Base-by-base conservation (phyloP, 768 basidiomycete genomes). In the Phaffia australis region DNA sequence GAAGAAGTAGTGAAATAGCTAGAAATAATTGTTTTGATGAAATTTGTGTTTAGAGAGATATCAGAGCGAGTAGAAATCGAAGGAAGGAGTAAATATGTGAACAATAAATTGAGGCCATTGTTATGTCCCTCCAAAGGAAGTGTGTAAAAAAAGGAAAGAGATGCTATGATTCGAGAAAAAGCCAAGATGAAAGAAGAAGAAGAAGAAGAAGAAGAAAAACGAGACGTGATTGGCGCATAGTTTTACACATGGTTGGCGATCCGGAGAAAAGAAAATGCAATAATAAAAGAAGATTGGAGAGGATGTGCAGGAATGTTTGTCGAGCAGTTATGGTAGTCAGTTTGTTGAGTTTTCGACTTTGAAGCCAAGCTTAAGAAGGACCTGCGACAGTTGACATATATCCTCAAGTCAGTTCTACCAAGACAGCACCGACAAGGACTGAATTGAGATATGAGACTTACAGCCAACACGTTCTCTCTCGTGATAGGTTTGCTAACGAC, bases 401-500 rank as follows among this genome's bases (percentile, higher is more conserved):
- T 11, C 11, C 11, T 11, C 35, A 42, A 42, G 35, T 42, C 35
- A 42, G 35, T 42, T 42, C 11, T 42, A 42, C 11, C 11, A 5
- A 4, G 35, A 42, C 35, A 5, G 35, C 11, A 42, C n/a, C n/a
- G 50, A 86, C 85, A 83, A 95, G 86, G 27, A 79, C 35, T 42
- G 35, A 11, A 42, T 42, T 42, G 35, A 42, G 11, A 42, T 42
- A 11, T 42, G 11, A 42, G 35, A 42, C 35, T 42, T 42, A 42
- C 79, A 75, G 84, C 79, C 65, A 92, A 79, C 42, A 95, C 79
- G 75, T 92, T 91, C 27, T 84, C 83, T 77, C 91, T 91, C 76
- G 89, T 86, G 72, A 97, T 78, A 1, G 93, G 93, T 78, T 97
- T 97, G 55, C 87, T 80, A 52, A 97, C 80, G 50, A 87, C 74